These are phyloP conservation scores for Solanum infundibuliforme DNA, from an alignment of 257 asterid species.

Conservation along the genomic window DNA sequence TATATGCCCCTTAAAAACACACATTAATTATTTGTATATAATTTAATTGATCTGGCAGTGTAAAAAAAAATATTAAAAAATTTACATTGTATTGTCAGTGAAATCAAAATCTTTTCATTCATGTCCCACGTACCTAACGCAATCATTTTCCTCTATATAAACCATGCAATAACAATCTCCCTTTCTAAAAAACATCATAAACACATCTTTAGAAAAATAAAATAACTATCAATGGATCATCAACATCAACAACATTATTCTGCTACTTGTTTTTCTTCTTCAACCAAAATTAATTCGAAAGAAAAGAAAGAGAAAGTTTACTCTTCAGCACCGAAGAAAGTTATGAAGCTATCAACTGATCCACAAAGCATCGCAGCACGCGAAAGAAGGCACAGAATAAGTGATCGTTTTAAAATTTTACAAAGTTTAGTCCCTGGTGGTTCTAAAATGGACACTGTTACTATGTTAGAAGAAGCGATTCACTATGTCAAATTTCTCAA, in stretches of 20 bases:
- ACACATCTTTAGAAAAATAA: not conserved
- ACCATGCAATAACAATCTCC: not conserved
- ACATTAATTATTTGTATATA: not conserved
- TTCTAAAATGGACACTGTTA: constrained; percentile 62
- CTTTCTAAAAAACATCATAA: not conserved
- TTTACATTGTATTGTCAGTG: not conserved
- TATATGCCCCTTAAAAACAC: no score
- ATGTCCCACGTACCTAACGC: constrained; percentile 9
- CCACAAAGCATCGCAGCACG: constrained; percentile 84
- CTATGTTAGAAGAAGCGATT: constrained; percentile 81
- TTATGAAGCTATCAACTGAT: constrained; percentile 56
- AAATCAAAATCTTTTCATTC: not conserved
- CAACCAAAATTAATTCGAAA: constrained; percentile 1
- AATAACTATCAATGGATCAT: not conserved
- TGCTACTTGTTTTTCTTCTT: constrained; percentile 13
- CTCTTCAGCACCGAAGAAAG: not conserved
- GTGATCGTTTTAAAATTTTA: constrained; percentile 73
- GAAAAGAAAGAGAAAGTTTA: not conserved
- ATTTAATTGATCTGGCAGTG: not conserved
- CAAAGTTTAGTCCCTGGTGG: constrained; percentile 77
- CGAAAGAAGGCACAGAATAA: constrained; percentile 71
- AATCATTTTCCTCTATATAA: constrained; percentile 4
- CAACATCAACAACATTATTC: not conserved
- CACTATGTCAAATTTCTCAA: constrained; percentile 74
- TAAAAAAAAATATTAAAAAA: not conserved